Percentiles rank a stretch among this genome's conserved stretches.
Evolutionary conservation across 179 eudicot genomes (phyloP).

Genomic region (Patellifolia procumbens): DNA sequence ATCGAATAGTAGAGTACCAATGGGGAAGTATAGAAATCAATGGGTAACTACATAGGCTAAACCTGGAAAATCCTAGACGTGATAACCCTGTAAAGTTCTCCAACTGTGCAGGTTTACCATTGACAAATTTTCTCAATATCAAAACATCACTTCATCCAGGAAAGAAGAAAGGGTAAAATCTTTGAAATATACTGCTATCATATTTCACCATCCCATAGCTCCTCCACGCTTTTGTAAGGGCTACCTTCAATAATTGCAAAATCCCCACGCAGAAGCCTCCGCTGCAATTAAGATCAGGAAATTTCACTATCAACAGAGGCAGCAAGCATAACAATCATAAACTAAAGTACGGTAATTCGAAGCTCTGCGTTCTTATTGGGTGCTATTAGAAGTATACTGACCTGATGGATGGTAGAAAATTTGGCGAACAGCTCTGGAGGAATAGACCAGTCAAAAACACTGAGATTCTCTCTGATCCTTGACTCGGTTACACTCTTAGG

Average conservation of each 20-base stretch:
- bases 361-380: neutral
- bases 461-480: slow-evolving; percentile 52
- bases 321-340: neutral
- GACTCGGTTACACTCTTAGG: slow-evolving; percentile 54
- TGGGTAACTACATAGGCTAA: too few relatives aligned
- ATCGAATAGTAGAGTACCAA: too few relatives aligned
- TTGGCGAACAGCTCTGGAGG: slow-evolving; percentile 51
- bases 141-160: too few relatives aligned
- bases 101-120: too few relatives aligned
- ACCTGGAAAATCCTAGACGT: too few relatives aligned
- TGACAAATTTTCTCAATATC: too few relatives aligned
- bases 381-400: slow-evolving; percentile 10
- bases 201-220: slow-evolving; percentile 88
- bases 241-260: slow-evolving; percentile 34
- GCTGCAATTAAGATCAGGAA: slow-evolving; percentile 21
- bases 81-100: too few relatives aligned
- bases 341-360: neutral
- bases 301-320: neutral
- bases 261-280: slow-evolving; percentile 35
- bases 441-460: slow-evolving; percentile 46
- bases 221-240: slow-evolving; percentile 63
- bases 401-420: slow-evolving; percentile 47
- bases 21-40: too few relatives aligned
- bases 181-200: slow-evolving; percentile 25
- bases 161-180: neutral